Evolutionary conservation across 2,329 filamentous ascomycete genomes (phyloP).

Genomic region (Alternaria viburni): DNA sequence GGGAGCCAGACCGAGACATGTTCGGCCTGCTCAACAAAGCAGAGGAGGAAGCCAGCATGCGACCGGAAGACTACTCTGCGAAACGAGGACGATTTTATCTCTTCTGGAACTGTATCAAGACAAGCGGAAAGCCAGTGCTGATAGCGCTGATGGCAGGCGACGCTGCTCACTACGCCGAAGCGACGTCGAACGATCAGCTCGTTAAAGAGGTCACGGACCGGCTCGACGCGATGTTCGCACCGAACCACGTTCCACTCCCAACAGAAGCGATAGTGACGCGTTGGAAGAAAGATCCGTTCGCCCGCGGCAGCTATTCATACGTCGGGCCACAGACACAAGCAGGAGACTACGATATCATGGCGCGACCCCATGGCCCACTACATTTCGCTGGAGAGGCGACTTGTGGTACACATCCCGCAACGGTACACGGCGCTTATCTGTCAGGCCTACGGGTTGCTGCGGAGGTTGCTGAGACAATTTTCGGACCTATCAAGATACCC

Average conservation of each 20-base stretch:
- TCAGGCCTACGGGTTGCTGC: conserved; percentile 89
- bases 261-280: conserved; percentile 87
- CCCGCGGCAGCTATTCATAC: conserved; percentile 94
- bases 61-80: conserved; percentile 78
- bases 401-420: conserved; percentile 92
- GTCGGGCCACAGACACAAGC: conserved; percentile 81
- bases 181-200: conserved; percentile 74
- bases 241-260: conserved; percentile 71
- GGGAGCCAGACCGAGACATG: conserved; percentile 88
- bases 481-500: conserved; percentile 79
- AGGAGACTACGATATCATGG: conserved; percentile 93
- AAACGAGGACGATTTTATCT: conserved; percentile 93
- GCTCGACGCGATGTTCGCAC: conserved; percentile 75
- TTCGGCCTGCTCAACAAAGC: conserved; percentile 88
- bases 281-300: conserved; percentile 90
- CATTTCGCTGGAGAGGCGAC: conserved; percentile 98
- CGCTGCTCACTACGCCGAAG: conserved; percentile 87
- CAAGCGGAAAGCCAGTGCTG: conserved; percentile 81
- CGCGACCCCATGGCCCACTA: conserved; percentile 80
- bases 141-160: conserved; percentile 96
- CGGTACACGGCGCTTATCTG: conserved; percentile 94
- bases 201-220: conserved; percentile 81
- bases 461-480: conserved; percentile 79
- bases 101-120: conserved; percentile 95
- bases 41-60: conserved; percentile 70